Base-by-base conservation (phyloP, 441 rosid genomes). In the Kokia cookei region DNA sequence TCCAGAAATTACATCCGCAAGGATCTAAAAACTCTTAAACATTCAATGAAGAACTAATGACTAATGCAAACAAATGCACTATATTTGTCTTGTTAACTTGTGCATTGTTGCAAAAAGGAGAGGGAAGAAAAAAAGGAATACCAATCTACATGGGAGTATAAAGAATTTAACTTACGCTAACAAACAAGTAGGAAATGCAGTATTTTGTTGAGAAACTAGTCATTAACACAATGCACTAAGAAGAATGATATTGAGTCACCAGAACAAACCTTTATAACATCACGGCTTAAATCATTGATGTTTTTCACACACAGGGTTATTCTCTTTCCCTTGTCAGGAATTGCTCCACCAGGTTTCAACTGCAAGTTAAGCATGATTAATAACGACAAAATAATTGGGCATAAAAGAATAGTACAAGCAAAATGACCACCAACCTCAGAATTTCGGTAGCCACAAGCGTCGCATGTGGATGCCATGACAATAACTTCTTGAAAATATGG, bases 401-500 rank as follows among this genome's bases (percentile, higher is more conserved):
- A 65, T 1, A 50, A 63, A n/a, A 57, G 37, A 32, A 29, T 13
- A 75, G 60, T 19, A 76, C 15, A 73, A 59, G 43, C 8, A 63
- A 17, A 73, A 58, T 45, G 17, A 45, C 48, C 69, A 64, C 92
- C 53, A 77, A 96, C 99, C 99, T 96, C 97, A 71, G 99, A 96
- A 79, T 84, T 96, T 59, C 98, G 95, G 75, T 93, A 96, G 69
- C 99, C 99, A 84, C 97, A 96, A 35, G 79, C 72, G 73, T 93
- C 98, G 67, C 99, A 93, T 8, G 94, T 84, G 14, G 98, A 92
- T 73, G 99, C 97, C 99, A 96, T 96, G 84, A 93, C 97, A 66
- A 93, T 96, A 72, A 96, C 99, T 83, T 96, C 99, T 79, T 91
- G 97, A 80, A 92, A 96, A 83, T 96, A 96, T 22, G 99, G 99